Conservation (phyloP, 305 asterid genomes). For the Solanum hybrid region DNA sequence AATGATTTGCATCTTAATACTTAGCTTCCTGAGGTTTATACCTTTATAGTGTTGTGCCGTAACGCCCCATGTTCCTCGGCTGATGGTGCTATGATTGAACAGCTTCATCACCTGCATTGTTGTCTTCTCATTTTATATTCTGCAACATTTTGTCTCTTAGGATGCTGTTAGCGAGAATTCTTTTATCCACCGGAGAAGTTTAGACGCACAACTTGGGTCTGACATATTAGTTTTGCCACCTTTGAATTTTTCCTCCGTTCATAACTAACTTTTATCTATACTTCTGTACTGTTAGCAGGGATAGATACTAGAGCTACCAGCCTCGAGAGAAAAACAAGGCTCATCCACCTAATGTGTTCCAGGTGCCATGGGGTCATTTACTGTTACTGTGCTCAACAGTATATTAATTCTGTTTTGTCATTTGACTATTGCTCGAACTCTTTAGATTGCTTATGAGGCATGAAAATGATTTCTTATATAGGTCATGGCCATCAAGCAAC, state of each 20-base stretch:
- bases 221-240: background rate
- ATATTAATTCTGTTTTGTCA: background rate
- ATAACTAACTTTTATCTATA: background rate
- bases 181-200: background rate
- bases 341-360: background rate
- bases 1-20: background rate
- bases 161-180: background rate
- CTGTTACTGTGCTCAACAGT: background rate
- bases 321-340: background rate
- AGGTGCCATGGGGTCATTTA: background rate
- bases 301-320: background rate
- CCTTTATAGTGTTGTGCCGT: background rate
- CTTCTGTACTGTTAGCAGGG: background rate
- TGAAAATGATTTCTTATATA: background rate
- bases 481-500: background rate
- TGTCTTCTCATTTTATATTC: background rate
- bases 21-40: background rate
- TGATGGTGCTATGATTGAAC: background rate
- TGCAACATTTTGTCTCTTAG: background rate
- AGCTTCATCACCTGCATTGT: background rate
- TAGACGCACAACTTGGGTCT: background rate
- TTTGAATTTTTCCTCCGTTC: background rate
- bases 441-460: background rate
- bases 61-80: background rate
- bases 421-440: background rate